Conservation (phyloP, 2,329 filamentous ascomycete genomes). For the Xylariaceae sp. region DNA sequence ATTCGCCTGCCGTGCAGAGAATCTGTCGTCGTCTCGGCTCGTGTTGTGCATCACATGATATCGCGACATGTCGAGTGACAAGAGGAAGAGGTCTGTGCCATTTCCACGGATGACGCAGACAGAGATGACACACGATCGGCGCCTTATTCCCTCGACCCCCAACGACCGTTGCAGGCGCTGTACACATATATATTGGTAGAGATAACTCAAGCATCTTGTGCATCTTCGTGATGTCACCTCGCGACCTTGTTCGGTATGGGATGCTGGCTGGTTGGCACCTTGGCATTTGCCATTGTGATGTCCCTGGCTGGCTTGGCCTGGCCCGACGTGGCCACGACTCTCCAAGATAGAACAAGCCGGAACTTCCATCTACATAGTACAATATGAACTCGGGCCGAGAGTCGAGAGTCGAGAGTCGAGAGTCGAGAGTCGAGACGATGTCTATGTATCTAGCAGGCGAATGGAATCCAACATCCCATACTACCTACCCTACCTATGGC, state of each 20-base stretch:
- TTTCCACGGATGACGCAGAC: slow-evolving; percentile 1
- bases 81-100: background rate
- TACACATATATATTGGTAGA: background rate
- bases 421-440: no score
- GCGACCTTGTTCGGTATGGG: background rate
- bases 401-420: no score
- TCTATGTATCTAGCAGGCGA: no score
- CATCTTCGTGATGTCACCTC: background rate
- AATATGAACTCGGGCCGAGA: no score
- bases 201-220: background rate
- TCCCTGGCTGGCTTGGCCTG: background rate
- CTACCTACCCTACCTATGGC: no score
- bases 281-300: background rate
- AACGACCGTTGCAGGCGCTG: background rate
- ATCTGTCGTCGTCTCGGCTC: background rate
- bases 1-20: background rate
- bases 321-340: background rate
- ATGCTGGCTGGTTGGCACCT: background rate
- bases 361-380: no score
- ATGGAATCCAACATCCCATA: no score
- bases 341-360: background rate
- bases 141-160: background rate
- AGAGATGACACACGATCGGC: background rate
- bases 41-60: background rate
- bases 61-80: background rate